Evolutionary conservation across 768 basidiomycete genomes (phyloP).

Genomic region (Lepiota venenata): DNA sequence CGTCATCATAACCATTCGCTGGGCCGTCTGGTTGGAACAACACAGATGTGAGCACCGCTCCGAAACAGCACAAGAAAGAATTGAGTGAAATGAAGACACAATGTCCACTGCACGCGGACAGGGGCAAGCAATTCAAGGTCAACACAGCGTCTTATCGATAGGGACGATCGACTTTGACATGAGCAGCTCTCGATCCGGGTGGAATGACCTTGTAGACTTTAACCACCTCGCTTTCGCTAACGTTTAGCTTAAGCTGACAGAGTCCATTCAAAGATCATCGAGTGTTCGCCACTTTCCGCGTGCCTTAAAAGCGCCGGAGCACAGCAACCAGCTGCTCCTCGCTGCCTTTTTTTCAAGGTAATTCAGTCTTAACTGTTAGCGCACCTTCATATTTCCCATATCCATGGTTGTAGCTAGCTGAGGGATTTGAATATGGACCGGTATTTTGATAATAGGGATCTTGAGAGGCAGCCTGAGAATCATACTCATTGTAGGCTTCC

Average conservation of each 20-base stretch:
- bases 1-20: slow-evolving; percentile 55
- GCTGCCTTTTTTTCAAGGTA: slow-evolving; percentile 36
- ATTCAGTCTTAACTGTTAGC: slow-evolving; percentile 70
- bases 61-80: slow-evolving; percentile 33
- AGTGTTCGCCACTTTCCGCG: slow-evolving; percentile 38
- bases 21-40: slow-evolving; percentile 61
- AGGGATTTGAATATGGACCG: slow-evolving; percentile 49
- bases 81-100: slow-evolving; percentile 43
- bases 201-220: slow-evolving; percentile 2
- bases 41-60: slow-evolving; percentile 46
- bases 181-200: slow-evolving; percentile 13
- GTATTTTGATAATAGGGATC: slow-evolving; percentile 67
- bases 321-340: slow-evolving; percentile 26
- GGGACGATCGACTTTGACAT: slow-evolving; percentile 6
- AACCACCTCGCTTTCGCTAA: slow-evolving; percentile 40
- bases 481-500: slow-evolving; percentile 71
- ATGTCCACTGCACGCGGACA: slow-evolving; percentile 39
- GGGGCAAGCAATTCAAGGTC: slow-evolving; percentile 26
- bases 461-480: slow-evolving; percentile 46
- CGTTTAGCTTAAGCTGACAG: slow-evolving; percentile 45
- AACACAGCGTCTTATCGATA: slow-evolving; percentile 24
- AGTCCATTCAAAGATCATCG: slow-evolving; percentile 16
- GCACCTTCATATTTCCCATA: slow-evolving; percentile 80
- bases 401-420: slow-evolving; percentile 55
- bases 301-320: slow-evolving; percentile 48